Percentiles rank a stretch among this genome's conserved stretches.
Evolutionary conservation across 2,329 filamentous ascomycete genomes (phyloP).

Genomic region (Pseudocercospora fuligena): DNA sequence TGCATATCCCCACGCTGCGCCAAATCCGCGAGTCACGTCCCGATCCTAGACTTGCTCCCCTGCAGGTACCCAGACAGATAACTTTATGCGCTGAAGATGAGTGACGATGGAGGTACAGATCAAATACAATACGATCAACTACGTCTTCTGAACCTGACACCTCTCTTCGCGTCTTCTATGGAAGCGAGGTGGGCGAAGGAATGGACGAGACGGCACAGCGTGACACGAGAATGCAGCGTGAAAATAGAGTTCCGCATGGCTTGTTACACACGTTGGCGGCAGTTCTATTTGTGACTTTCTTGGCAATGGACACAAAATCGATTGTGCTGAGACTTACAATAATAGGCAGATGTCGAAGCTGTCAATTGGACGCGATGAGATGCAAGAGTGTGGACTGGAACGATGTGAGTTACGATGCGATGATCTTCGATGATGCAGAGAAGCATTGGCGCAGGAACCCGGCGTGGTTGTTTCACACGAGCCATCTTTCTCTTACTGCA

Average conservation of each 20-base stretch:
- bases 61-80: neutral
- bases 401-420: neutral
- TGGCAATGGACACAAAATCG: neutral
- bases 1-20: neutral
- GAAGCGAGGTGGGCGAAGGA: neutral
- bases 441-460: neutral
- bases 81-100: neutral
- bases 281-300: neutral
- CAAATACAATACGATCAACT: neutral
- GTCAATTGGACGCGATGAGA: too few relatives aligned
- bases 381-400: neutral
- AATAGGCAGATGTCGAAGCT: neutral
- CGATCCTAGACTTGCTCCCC: neutral
- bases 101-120: neutral
- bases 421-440: neutral
- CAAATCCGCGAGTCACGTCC: neutral
- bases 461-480: neutral
- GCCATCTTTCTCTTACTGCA: neutral
- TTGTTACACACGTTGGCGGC: neutral
- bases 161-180: neutral
- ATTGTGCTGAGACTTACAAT: neutral
- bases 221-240: neutral
- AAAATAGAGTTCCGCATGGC: neutral
- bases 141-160: neutral
- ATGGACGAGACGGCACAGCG: neutral